Evolutionary conservation across 202 grass and related monocot genomes (phyloP).

Genomic region (Schoenoplectus triqueter): DNA sequence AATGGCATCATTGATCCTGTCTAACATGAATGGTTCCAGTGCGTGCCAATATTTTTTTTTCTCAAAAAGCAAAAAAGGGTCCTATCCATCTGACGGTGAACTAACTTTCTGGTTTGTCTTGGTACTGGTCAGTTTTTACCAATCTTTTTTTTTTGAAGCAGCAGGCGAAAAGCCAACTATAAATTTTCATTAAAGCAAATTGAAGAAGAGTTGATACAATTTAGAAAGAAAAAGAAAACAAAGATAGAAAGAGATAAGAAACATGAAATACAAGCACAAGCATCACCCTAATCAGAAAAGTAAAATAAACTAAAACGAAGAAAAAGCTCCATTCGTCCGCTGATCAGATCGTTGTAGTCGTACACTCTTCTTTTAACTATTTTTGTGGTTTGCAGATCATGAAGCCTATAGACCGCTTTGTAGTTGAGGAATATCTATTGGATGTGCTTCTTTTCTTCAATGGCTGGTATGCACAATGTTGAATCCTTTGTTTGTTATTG

Average conservation of each 20-base stretch:
- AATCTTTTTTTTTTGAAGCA: neutral
- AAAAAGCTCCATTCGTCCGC: no score
- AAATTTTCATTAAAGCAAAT: no score
- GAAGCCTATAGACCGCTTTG: conserved; percentile 89
- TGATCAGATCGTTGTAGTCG: no score
- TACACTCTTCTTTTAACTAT: no score
- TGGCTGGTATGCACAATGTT: conserved; percentile 72
- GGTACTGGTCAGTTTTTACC: neutral
- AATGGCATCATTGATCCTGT: neutral
- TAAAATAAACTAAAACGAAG: no score
- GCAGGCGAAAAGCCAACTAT: no score
- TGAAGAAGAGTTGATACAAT: no score
- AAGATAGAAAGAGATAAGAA: no score
- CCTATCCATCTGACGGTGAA: neutral
- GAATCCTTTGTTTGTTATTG: conserved; percentile 11
- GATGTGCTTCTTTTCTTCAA: conserved; percentile 99
- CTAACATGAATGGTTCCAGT: neutral
- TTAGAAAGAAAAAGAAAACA: no score
- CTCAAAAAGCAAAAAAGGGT: neutral
- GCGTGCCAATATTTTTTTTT: neutral
- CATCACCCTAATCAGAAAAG: no score
- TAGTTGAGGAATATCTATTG: conserved; percentile 97
- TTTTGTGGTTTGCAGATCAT: conserved; percentile 63
- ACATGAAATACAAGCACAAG: no score
- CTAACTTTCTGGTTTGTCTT: neutral